Evolutionary conservation across 129 eudicot species (phyloP), one percentile per base, ranked within the genome.

Genomic region (Artemisia argyi): DNA sequence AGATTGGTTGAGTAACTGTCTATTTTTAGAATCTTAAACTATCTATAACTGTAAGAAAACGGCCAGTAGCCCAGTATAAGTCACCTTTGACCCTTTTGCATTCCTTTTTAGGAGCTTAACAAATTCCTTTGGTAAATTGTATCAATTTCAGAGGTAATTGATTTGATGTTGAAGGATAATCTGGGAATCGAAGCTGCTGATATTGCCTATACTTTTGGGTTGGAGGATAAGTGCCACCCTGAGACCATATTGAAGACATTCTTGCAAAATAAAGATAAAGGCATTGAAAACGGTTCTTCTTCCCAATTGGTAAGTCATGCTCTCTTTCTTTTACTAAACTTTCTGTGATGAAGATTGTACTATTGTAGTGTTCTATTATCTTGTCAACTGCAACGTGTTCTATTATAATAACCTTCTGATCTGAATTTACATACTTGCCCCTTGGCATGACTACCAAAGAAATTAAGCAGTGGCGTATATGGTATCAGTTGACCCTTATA

Each of bases 131-230:
- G 61, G 68, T 69, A 42, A 60, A 30, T 18, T 42, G 9, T 78
- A 39, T 71, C 60, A 76, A 46, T 76, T 67, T 68, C 93, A 90
- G 96, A 80, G 11, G 68, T 83, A 76, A 71, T 90, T 66, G 82
- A 77, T 67, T 67, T 39, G 73, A 85, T 90, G 95, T 54, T 81
- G 73, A 85, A 83, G 74, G 58, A 67, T 55, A 80, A 79, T 59
- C 69, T 78, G 76, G 89, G 82, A 68, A 80, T 85, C 55, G 89
- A 90, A 77, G 97, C 95, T 73, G 87, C 82, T 83, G 84, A 85
- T 79, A 42, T 85, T 32, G 82, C 73, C 42, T 90, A 76, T 65
- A 87, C 87, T 68, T 82, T 87, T 48, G 88, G 85, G 53, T 68
- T 90, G 73, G 85, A 83, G 66, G 89, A 83, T 67, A 77, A 48